These are phyloP conservation scores for Pseudotsuga menziesii DNA, from an alignment of 75 land plant genomes.

Conservation along the genomic window DNA sequence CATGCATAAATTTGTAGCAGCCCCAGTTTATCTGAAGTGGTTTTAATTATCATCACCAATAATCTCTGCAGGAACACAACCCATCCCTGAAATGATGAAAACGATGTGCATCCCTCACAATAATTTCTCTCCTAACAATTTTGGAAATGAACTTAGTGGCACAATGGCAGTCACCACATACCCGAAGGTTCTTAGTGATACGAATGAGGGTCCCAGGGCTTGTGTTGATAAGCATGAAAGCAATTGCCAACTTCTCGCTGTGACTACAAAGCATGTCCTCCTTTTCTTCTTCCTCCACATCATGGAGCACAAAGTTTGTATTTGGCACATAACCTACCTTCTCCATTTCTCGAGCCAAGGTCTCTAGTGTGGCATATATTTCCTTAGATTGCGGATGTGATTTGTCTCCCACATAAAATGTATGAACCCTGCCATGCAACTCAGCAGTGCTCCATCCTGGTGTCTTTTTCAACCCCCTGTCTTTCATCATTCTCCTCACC, in stretches of 20 bases:
- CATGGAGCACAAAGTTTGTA: constrained; percentile 19
- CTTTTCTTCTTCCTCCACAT: constrained; percentile 28
- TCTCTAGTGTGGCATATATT: too few species aligned
- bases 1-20: too few species aligned
- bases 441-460: too few species aligned
- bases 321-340: constrained; percentile 16
- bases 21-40: too few species aligned
- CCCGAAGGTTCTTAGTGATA: constrained; percentile 17
- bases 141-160: constrained; percentile 17
- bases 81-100: constrained; percentile 23
- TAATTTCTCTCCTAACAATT: constrained; percentile 9
- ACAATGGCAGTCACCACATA: constrained; percentile 20
- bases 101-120: constrained; percentile 18
- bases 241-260: constrained; percentile 25
- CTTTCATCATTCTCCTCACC: constrained; percentile 11
- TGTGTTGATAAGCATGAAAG: constrained; percentile 16
- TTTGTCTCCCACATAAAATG: too few species aligned
- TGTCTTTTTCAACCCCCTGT: background rate
- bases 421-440: too few species aligned
- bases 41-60: constrained; percentile 14
- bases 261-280: constrained; percentile 17
- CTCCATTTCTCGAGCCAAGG: constrained; percentile 7
- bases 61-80: constrained; percentile 22
- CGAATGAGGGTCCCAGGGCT: constrained; percentile 1
- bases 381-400: too few species aligned